These are phyloP conservation scores for Termitomyces sp. DNA, from an alignment of 768 basidiomycete species.

Conservation along the genomic window DNA sequence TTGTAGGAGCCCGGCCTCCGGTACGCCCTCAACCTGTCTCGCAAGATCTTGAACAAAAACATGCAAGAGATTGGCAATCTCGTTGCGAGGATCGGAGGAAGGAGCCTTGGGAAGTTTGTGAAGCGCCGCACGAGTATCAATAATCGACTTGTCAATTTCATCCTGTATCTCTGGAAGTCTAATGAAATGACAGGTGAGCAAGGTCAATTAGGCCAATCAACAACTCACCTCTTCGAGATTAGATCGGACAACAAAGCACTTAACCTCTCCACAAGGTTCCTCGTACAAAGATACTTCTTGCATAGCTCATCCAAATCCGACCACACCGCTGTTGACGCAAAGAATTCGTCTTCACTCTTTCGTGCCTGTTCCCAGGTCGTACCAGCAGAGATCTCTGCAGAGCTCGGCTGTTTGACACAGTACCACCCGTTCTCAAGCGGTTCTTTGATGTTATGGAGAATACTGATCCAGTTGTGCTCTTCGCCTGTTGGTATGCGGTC, in stretches of 20 bases:
- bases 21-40: slow-evolving; percentile 46
- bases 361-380: slow-evolving; percentile 62
- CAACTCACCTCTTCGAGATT: slow-evolving; percentile 51
- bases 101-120: slow-evolving; percentile 42
- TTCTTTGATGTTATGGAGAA: slow-evolving; percentile 51
- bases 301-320: slow-evolving; percentile 43
- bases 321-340: slow-evolving; percentile 48
- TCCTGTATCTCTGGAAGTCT: slow-evolving; percentile 62
- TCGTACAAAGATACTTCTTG: slow-evolving; percentile 50
- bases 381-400: slow-evolving; percentile 42
- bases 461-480: slow-evolving; percentile 49
- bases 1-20: slow-evolving; percentile 52
- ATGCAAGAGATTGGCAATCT: slow-evolving; percentile 44
- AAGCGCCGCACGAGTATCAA: slow-evolving; percentile 24
- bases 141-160: slow-evolving; percentile 46
- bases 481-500: slow-evolving; percentile 58
- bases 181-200: not conserved
- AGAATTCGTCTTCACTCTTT: slow-evolving; percentile 49
- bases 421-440: slow-evolving; percentile 55
- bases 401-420: slow-evolving; percentile 51
- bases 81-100: slow-evolving; percentile 48
- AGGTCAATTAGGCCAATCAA: not conserved
- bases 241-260: slow-evolving; percentile 59
- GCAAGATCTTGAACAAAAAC: slow-evolving; percentile 43
- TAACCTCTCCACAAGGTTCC: slow-evolving; percentile 49